Conservation (phyloP, 2,329 filamentous ascomycete species). For the Teratosphaeria nubilosa region DNA sequence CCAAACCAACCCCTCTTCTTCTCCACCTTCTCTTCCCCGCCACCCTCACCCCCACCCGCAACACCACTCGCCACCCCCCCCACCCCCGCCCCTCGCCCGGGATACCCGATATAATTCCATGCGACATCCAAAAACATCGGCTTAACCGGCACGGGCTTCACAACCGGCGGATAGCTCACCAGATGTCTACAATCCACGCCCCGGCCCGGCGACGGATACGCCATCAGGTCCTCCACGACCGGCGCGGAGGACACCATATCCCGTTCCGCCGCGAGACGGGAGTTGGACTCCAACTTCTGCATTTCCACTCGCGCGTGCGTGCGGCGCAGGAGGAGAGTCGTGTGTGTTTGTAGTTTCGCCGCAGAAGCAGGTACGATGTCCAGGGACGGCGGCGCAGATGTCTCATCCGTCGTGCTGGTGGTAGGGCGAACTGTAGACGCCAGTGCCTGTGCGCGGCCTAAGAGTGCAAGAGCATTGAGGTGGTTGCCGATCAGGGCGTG, state of each 20-base stretch:
- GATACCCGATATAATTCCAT: conserved; percentile 96
- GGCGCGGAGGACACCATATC: conserved; percentile 42
- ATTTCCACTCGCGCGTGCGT: conserved; percentile 81
- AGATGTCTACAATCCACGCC: conserved; percentile 65
- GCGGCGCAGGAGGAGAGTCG: conserved; percentile 65
- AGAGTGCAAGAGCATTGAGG: conserved; percentile 75
- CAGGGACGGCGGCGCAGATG: conserved; percentile 50
- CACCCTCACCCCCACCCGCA: conserved; percentile 12
- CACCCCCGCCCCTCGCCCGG: conserved; percentile 42
- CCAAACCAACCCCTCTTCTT: conserved; percentile 42
- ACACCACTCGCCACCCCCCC: not conserved
- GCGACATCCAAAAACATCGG: conserved; percentile 92
- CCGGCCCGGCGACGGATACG: conserved; percentile 57
- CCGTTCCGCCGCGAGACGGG: conserved; percentile 37
- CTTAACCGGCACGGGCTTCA: conserved; percentile 80
- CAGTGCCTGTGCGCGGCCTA: conserved; percentile 57
- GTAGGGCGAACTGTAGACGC: conserved; percentile 6
- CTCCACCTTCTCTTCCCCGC: conserved; percentile 16
- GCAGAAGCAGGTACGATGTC: conserved; percentile 53
- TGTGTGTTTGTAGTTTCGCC: conserved; percentile 48
- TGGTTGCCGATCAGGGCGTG: conserved; percentile 64
- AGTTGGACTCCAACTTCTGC: conserved; percentile 49
- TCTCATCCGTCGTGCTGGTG: conserved; percentile 16
- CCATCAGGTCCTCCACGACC: conserved; percentile 62
- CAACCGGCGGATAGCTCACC: conserved; percentile 75